Percentiles rank a stretch among this genome's conserved stretches.
These are phyloP conservation scores for Pezicula rhizophila DNA, from an alignment of 2,329 filamentous ascomycete species.

Conservation along the genomic window DNA sequence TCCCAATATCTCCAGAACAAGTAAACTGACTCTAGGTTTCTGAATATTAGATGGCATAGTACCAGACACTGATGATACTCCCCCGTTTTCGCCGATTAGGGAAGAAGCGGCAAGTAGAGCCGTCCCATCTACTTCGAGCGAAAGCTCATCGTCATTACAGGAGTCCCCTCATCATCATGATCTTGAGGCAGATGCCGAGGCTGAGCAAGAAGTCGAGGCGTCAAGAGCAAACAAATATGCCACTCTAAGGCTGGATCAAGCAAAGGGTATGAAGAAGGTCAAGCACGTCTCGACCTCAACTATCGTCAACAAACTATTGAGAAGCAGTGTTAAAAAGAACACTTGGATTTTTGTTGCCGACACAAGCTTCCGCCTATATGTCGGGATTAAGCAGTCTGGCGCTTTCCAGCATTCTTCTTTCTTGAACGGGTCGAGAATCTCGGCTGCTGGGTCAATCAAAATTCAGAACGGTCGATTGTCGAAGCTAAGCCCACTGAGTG, in stretches of 20 bases:
- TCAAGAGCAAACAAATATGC: conserved; percentile 60
- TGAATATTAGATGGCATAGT: conserved; percentile 53
- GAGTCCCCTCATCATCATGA: conserved; percentile 20
- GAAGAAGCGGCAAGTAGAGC: conserved; percentile 19
- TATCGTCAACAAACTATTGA: conserved; percentile 71
- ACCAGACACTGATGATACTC: conserved; percentile 52
- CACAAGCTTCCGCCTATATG: conserved; percentile 76
- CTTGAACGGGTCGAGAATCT: conserved; percentile 74
- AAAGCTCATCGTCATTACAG: conserved; percentile 24
- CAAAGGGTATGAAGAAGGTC: conserved; percentile 54
- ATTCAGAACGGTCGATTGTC: conserved; percentile 75
- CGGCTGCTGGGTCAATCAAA: conserved; percentile 77
- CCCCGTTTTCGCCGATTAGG: conserved; percentile 35
- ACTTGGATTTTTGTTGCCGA: conserved; percentile 94
- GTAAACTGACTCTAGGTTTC: too few relatives aligned
- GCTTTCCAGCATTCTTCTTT: conserved; percentile 91
- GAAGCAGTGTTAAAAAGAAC: conserved; percentile 75
- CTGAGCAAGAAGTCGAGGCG: conserved; percentile 45
- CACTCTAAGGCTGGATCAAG: conserved; percentile 54
- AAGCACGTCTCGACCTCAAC: conserved; percentile 65
- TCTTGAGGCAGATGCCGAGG: conserved; percentile 24
- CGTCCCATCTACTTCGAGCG: conserved; percentile 10
- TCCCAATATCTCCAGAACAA: too few relatives aligned
- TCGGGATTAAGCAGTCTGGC: conserved; percentile 84
- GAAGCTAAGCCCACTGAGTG: conserved; percentile 64